phyloP scores from a whole-genome alignment of 768 basidiomycete genomes.

The Pholiota microspora region DNA sequence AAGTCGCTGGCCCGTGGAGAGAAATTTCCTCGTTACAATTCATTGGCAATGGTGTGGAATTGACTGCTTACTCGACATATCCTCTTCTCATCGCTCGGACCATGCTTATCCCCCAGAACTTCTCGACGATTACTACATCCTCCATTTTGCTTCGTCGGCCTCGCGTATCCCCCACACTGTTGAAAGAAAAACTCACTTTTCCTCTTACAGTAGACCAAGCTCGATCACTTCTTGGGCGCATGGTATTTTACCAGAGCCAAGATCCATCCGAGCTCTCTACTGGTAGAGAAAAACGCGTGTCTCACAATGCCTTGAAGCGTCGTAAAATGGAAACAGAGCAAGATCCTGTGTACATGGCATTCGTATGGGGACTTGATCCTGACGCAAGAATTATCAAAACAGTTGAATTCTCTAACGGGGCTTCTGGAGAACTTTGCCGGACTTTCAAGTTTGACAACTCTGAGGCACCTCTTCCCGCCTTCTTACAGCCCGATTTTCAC shows the following conservation, averaged over 20 bases:
- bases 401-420: not conserved
- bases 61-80: not conserved
- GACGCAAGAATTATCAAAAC: not conserved
- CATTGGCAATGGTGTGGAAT: slow-evolving; percentile 1
- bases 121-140: not conserved
- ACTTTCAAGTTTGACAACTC: slow-evolving; percentile 3
- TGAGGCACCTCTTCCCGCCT: not conserved
- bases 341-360: slow-evolving; percentile 1
- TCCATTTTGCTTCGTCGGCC: not conserved
- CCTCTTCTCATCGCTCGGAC: slow-evolving; percentile 3
- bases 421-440: not conserved
- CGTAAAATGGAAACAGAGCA: not conserved
- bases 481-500: not conserved
- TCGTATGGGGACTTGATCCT: slow-evolving; percentile 1
- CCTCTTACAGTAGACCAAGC: not conserved
- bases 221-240: slow-evolving; percentile 1
- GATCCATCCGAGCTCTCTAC: not conserved
- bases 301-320: not conserved
- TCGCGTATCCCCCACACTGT: not conserved
- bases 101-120: not conserved
- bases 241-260: not conserved
- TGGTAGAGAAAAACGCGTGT: not conserved
- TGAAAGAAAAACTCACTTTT: not conserved
- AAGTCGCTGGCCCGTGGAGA: not conserved
- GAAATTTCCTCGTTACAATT: not conserved